Evolutionary conservation across 176 grass and related monocot genomes (phyloP).

Genomic region (Urochloa ruziziensis): DNA sequence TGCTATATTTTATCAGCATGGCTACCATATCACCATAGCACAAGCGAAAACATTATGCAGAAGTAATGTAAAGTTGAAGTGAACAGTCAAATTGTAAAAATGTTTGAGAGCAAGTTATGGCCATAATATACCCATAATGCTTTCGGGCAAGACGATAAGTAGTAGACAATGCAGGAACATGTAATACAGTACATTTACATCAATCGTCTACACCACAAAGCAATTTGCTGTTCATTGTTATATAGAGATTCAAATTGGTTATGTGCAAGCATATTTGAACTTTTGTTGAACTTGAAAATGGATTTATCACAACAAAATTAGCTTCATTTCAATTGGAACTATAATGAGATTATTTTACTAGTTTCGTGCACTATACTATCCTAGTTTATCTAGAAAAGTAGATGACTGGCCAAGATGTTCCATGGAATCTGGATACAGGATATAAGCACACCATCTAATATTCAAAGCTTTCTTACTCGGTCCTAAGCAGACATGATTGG

Average conservation of each 20-base stretch:
- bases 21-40: not conserved
- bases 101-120: not conserved
- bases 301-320: not conserved
- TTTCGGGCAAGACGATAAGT: not conserved
- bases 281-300: not conserved
- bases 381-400: not conserved
- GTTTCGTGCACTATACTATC: not conserved
- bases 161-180: too few relatives aligned
- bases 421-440: not conserved
- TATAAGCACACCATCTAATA: not conserved
- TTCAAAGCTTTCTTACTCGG: not conserved
- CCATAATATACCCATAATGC: not conserved
- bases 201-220: too few relatives aligned
- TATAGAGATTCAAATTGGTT: too few relatives aligned
- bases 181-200: too few relatives aligned
- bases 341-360: not conserved
- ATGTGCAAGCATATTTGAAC: not conserved
- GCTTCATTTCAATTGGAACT: not conserved
- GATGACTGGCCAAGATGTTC: not conserved
- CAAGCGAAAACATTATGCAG: not conserved
- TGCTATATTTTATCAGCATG: not conserved
- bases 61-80: not conserved
- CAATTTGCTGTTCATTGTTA: too few relatives aligned
- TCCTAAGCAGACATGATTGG: not conserved
- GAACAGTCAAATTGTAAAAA: not conserved